Conservation (phyloP, 495 filamentous ascomycete genomes). For the Neurospora sp. region DNA sequence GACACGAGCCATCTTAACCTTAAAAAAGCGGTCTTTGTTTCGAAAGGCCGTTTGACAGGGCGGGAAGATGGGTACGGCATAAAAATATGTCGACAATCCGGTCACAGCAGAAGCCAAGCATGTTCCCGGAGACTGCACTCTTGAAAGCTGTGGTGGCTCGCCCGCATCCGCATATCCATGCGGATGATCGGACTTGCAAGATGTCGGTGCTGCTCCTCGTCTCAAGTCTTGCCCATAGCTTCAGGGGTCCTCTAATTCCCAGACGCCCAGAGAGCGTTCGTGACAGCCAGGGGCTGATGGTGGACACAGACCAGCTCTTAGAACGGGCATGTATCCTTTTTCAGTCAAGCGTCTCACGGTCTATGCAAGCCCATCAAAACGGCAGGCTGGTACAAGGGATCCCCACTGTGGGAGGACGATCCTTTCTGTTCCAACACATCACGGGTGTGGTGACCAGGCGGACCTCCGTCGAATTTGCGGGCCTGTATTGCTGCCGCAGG, state of each 20-base stretch:
- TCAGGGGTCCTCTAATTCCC: conserved; percentile 19
- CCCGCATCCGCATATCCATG: conserved; percentile 15
- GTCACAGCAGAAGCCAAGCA: conserved; percentile 34
- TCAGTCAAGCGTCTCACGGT: conserved; percentile 16
- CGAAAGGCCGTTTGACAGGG: conserved; percentile 16
- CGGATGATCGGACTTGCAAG: conserved; percentile 17
- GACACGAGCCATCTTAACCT: conserved; percentile 12
- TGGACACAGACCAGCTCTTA: conserved; percentile 16
- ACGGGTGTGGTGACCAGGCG: background rate
- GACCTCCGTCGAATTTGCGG: background rate
- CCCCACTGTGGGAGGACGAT: background rate
- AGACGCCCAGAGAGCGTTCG: conserved; percentile 21
- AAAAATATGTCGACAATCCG: conserved; percentile 39
- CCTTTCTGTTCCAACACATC: background rate
- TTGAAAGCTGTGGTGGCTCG: conserved; percentile 21
- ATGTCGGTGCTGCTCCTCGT: conserved; percentile 32
- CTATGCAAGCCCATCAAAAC: conserved; percentile 16
- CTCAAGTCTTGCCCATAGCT: conserved; percentile 32
- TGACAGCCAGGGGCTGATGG: conserved; percentile 13
- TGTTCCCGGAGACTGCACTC: conserved; percentile 25
- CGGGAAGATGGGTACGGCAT: conserved; percentile 32
- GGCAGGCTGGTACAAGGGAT: conserved; percentile 10
- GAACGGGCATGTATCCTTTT: conserved; percentile 21
- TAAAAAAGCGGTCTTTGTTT: conserved; percentile 13
- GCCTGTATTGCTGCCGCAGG: background rate